Evolutionary conservation across 2,329 filamentous ascomycete species (phyloP).

Genomic region (Pseudomassariella vexata): DNA sequence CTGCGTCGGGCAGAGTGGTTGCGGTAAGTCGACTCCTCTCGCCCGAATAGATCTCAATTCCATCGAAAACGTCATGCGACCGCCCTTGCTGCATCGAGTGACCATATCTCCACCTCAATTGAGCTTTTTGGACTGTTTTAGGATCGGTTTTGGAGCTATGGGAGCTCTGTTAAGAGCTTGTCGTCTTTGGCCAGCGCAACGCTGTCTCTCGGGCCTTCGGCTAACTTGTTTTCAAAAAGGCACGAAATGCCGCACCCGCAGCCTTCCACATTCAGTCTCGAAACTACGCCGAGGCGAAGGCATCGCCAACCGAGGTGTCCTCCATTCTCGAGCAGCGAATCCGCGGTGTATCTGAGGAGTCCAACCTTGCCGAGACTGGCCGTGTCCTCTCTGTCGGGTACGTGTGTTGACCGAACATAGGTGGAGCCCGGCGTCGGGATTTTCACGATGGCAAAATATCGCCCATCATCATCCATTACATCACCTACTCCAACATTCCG

Average conservation of each 20-base stretch:
- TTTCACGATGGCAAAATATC: slow-evolving; percentile 18
- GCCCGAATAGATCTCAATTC: slow-evolving; percentile 31
- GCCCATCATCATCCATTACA: slow-evolving; percentile 3
- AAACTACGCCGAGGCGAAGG: slow-evolving; percentile 92
- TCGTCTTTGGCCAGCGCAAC: slow-evolving; percentile 14
- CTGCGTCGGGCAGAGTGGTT: slow-evolving; percentile 85
- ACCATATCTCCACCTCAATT: slow-evolving; percentile 29
- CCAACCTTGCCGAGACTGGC: slow-evolving; percentile 94
- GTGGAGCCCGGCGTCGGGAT: slow-evolving; percentile 14
- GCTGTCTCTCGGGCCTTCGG: slow-evolving; percentile 5
- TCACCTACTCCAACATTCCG: neutral
- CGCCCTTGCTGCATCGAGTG: slow-evolving; percentile 26
- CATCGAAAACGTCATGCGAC: slow-evolving; percentile 38
- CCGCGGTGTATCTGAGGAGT: slow-evolving; percentile 95
- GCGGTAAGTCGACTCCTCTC: slow-evolving; percentile 70
- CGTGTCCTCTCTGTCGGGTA: slow-evolving; percentile 99
- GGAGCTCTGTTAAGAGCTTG: slow-evolving; percentile 31
- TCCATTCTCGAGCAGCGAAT: slow-evolving; percentile 99
- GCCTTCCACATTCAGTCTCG: slow-evolving; percentile 73
- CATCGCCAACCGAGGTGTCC: slow-evolving; percentile 94
- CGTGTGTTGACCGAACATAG: slow-evolving; percentile 35
- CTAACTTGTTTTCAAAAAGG: slow-evolving; percentile 52
- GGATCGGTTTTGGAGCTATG: slow-evolving; percentile 24
- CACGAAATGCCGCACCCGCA: slow-evolving; percentile 79
- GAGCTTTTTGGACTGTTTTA: slow-evolving; percentile 25